Base-by-base conservation (phyloP, 805 yeast species). In the Nakazawaea anatomiae region DNA sequence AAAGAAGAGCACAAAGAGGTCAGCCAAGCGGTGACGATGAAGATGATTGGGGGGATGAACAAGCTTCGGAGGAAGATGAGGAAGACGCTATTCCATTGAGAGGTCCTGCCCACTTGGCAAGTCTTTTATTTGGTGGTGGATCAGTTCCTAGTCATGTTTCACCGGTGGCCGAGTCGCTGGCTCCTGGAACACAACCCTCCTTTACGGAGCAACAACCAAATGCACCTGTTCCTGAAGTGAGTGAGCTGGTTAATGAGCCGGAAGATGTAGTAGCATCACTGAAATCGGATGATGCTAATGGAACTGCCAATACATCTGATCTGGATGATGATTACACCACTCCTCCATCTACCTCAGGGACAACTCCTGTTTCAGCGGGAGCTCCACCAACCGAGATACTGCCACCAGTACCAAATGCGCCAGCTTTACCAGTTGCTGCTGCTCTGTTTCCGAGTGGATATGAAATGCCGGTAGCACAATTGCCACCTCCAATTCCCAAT, bases 1-100 rank as follows among this genome's bases (percentile, higher is more conserved):
- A 86, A 65, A 74, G 94, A 65, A 80, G 77, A 30, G 79, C 87
- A 6, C 92, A 87, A 63, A 74, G 91, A 65, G 84, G 84, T 4
- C 59, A 69, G 41, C 67, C 68, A 7, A 66, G 61, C 30, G 72
- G 68, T 39, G 72, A 68, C 47, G 82, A 69, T 51, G 77, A 76
- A 54, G 80, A 76, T 48, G 71, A 57, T 4, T 54, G 56, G 53
- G 54, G 52, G 11, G 68, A 59, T 3, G 50, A 45, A 58, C 67
- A 32, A 61, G 66, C 50, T 64, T 70, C 65, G 29, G 73, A 69
- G 18, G 65, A 62, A 44, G 70, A 70, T 11, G 78, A 77, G 11
- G 80, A 76, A 47, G 83, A 77, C 46, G 48, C 73, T 57, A 46
- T 51, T 38, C 60, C 81, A 66, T 56, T 58, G 25, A 71, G 75